Evolutionary conservation across 306 rosid genomes (phyloP).

Genomic region (Datisca glomerata): DNA sequence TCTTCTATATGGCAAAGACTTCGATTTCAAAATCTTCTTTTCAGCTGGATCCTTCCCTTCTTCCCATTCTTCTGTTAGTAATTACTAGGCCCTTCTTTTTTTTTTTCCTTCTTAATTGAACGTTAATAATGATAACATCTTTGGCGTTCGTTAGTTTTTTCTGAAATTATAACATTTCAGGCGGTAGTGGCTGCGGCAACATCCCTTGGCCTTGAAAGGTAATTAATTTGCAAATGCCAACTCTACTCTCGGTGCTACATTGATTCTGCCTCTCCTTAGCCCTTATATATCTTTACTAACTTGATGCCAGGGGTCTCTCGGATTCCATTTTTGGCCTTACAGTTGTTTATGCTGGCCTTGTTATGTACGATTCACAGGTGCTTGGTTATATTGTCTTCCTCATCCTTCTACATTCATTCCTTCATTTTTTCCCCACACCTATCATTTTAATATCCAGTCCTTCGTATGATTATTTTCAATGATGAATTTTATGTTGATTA

Average conservation of each 20-base stretch:
- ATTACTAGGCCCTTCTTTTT: no score
- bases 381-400: background rate
- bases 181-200: conserved; percentile 79
- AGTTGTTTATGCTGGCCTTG: conserved; percentile 77
- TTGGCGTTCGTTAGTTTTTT: no score
- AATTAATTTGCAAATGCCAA: no score
- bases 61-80: no score
- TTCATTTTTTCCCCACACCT: background rate
- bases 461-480: background rate
- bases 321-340: conserved; percentile 80
- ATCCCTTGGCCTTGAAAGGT: conserved; percentile 79
- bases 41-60: no score
- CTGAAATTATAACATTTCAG: no score
- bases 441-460: background rate
- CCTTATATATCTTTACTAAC: background rate
- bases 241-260: conserved; percentile 8
- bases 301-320: conserved; percentile 57
- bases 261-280: conserved; percentile 3
- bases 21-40: no score
- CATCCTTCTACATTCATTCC: background rate
- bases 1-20: no score
- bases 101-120: no score
- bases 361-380: conserved; percentile 97
- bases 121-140: no score
- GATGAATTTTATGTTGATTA: no score